A percentile compares a stretch with the other conserved stretches of the same genome.
phyloP scores from a whole-genome alignment of 2,329 filamentous ascomycete genomes.

The Exserohilum rostratum region DNA sequence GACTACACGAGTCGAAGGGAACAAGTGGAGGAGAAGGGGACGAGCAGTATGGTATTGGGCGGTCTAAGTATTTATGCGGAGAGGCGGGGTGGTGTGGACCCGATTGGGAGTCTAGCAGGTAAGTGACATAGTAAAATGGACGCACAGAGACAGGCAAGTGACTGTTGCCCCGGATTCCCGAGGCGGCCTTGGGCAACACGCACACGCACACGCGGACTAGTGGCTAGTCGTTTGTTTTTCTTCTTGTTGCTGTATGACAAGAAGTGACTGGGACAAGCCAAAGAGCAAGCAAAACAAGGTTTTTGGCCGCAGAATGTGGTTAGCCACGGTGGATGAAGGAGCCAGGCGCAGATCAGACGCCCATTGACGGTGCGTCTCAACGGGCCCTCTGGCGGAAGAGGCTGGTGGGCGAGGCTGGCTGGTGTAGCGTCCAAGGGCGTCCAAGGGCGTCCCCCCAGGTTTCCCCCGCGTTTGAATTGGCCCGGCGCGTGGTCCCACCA shows the following conservation, averaged over 20 bases:
- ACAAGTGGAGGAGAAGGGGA: background rate
- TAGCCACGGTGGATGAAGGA: too few relatives aligned
- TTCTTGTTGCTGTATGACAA: too few relatives aligned
- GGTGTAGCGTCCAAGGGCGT: background rate
- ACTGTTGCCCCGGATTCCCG: background rate
- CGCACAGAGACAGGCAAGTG: background rate
- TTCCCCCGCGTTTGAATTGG: conserved; percentile 13
- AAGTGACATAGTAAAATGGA: conserved; percentile 8
- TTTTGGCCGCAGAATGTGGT: too few relatives aligned
- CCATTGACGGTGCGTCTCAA: background rate
- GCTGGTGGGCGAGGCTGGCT: conserved; percentile 4
- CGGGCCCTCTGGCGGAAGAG: background rate
- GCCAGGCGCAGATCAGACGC: too few relatives aligned
- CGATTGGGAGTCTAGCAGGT: background rate
- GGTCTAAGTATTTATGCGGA: conserved; percentile 7
- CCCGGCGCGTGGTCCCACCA: background rate
- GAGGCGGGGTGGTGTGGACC: conserved; percentile 12
- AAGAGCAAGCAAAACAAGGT: background rate
- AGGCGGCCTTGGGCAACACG: background rate
- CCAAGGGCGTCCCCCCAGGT: too few relatives aligned
- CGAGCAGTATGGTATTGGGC: background rate
- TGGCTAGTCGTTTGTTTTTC: background rate
- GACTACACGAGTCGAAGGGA: background rate
- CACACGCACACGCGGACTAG: background rate
- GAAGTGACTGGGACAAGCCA: too few relatives aligned